Base-by-base conservation (phyloP, 345 rosid species). In the Eucalyptus tenuipes region DNA sequence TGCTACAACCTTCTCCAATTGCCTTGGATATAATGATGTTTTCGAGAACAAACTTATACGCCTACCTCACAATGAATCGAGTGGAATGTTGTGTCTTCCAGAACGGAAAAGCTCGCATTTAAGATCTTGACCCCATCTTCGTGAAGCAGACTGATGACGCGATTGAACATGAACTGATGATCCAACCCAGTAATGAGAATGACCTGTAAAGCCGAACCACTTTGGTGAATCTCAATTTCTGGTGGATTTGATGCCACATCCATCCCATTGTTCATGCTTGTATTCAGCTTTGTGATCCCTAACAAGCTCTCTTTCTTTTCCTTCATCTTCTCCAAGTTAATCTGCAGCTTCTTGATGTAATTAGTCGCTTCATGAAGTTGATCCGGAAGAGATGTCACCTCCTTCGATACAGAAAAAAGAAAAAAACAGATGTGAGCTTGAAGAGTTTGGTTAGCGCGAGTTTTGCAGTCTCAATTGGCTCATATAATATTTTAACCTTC, bases 331-430 rank as follows among this genome's bases (percentile, higher is more conserved):
- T 94, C 95, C 93, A 95, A 64, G 64, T 92, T 93, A 20, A 55
- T 89, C 90, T 93, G 94, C 71, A 94, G 57, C 93, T 86, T 90
- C 52, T 92, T 94, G 88, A 95, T 93, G 92, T 95, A 94, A 18
- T 89, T 94, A 31, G 91, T 88, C 2, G 96, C 96, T 49, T 93
- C 92, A 15, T 88, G 91, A n/a, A 95, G 89, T 55, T 92, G 97
- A 88, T 95, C 87, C 2, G 87, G 66, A 45, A 88, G n/a, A 18
- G 89, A 88, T 24, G 66, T 31, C 64, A 33, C 79, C 49, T 88
- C 87, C 81, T 61, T 75, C 15, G 11, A 75, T 20, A 75, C 84
- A 75, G 9, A 20, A 75, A 75, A 11, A 22, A 44, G 20, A 37
- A 25, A 10, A 24, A 55, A 25, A 20, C 3, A 55, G 29, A 55